phyloP scores from a whole-genome alignment of 148 eudicot genomes.

The Chenopodium suecicum region DNA sequence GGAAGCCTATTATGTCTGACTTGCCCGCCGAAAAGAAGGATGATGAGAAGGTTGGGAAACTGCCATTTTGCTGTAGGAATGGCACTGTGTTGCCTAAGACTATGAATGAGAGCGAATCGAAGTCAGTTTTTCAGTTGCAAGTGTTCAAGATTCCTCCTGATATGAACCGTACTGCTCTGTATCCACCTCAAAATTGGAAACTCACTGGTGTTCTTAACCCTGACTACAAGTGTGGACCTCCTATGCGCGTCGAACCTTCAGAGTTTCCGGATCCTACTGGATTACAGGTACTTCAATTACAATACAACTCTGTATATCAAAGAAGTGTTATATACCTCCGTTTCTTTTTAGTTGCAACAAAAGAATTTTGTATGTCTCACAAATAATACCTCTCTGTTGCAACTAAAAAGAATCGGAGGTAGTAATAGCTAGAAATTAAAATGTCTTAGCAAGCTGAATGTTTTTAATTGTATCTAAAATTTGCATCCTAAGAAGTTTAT shows the following conservation, averaged over 20 bases:
- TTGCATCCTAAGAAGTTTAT: background rate
- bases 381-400: too few relatives aligned
- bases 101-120: conserved; percentile 65
- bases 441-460: too few relatives aligned
- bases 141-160: conserved; percentile 86
- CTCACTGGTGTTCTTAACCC: conserved; percentile 67
- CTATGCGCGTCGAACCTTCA: conserved; percentile 53
- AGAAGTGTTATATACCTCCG: too few relatives aligned
- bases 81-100: conserved; percentile 66
- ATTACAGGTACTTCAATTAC: conserved; percentile 28
- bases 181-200: conserved; percentile 86
- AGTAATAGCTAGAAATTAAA: background rate
- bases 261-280: conserved; percentile 77
- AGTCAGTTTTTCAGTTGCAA: conserved; percentile 69
- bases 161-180: conserved; percentile 61
- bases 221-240: conserved; percentile 63
- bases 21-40: conserved; percentile 56
- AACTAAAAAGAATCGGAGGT: too few relatives aligned
- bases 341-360: too few relatives aligned
- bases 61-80: conserved; percentile 76
- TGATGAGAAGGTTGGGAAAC: conserved; percentile 73
- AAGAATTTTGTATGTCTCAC: too few relatives aligned
- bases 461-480: background rate
- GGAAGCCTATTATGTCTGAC: conserved; percentile 65
- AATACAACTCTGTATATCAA: too few relatives aligned